These are phyloP conservation scores for Liquidambar formosana DNA, from an alignment of 164 flowering plant species.

Conservation along the genomic window DNA sequence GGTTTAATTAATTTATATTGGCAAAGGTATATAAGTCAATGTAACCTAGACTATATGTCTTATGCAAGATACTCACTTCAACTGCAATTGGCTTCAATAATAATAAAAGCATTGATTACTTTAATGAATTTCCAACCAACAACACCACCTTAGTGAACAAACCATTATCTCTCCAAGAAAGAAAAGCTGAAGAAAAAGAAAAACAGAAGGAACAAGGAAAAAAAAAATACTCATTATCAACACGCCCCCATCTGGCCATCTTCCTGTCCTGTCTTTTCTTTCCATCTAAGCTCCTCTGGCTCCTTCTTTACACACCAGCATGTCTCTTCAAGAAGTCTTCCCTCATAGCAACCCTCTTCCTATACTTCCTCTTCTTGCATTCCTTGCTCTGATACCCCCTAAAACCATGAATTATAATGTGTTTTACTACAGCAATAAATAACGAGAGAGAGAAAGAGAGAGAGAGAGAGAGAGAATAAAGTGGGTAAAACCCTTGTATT, in stretches of 20 bases:
- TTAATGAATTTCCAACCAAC: conserved; percentile 46
- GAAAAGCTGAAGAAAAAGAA: conserved; percentile 15
- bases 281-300: conserved; percentile 34
- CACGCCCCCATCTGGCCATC: conserved; percentile 17
- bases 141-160: conserved; percentile 50
- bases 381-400: not conserved
- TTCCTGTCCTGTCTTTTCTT: conserved; percentile 29
- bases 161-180: conserved; percentile 31
- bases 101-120: conserved; percentile 39
- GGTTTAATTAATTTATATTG: no score
- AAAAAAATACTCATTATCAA: conserved; percentile 14
- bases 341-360: not conserved
- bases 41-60: not conserved
- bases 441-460: no score
- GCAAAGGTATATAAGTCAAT: not conserved
- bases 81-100: conserved; percentile 13
- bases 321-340: conserved; percentile 2
- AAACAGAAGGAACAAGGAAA: conserved; percentile 15
- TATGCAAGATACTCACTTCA: not conserved
- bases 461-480: no score
- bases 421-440: no score
- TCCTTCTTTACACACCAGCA: conserved; percentile 14
- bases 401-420: not conserved
- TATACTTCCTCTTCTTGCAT: not conserved
- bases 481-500: no score